Evolutionary conservation across 176 grass and related monocot species (phyloP).

Genomic region (Hyparrhenia diplandra): DNA sequence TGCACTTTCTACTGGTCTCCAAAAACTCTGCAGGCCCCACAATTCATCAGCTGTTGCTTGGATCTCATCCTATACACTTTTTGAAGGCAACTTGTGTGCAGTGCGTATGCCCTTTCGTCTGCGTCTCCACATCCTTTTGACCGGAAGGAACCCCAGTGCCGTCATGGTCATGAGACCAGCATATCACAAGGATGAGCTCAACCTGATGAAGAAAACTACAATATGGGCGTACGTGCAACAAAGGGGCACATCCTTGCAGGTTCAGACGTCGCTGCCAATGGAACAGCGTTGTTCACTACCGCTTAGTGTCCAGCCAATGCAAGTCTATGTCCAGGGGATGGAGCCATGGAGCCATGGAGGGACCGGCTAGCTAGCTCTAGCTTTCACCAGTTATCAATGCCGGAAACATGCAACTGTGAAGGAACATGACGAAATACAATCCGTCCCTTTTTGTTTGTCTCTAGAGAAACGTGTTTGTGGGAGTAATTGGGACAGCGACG

Average conservation of each 20-base stretch:
- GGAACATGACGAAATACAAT: too few species aligned
- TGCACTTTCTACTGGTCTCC: background rate
- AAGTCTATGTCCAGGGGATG: background rate
- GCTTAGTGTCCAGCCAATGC: background rate
- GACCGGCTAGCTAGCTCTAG: background rate
- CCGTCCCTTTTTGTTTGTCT: too few species aligned
- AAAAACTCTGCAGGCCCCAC: too few species aligned
- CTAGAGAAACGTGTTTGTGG: too few species aligned
- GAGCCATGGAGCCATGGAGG: background rate
- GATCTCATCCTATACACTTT: background rate
- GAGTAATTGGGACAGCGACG: too few species aligned
- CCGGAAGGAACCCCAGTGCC: background rate
- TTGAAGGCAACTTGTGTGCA: background rate
- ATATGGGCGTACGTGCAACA: background rate
- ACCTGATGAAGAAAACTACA: background rate
- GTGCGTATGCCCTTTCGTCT: background rate
- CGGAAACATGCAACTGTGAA: too few species aligned
- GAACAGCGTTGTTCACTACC: background rate
- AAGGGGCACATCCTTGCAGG: background rate
- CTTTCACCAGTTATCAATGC: background rate
- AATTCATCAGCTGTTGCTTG: background rate
- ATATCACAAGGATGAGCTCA: background rate
- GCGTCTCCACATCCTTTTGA: conserved; percentile 4
- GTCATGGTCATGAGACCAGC: conserved; percentile 6
- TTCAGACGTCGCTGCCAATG: conserved; percentile 4